Evolutionary conservation across 257 asterid genomes (phyloP).

Genomic region (Coffea canephora): DNA sequence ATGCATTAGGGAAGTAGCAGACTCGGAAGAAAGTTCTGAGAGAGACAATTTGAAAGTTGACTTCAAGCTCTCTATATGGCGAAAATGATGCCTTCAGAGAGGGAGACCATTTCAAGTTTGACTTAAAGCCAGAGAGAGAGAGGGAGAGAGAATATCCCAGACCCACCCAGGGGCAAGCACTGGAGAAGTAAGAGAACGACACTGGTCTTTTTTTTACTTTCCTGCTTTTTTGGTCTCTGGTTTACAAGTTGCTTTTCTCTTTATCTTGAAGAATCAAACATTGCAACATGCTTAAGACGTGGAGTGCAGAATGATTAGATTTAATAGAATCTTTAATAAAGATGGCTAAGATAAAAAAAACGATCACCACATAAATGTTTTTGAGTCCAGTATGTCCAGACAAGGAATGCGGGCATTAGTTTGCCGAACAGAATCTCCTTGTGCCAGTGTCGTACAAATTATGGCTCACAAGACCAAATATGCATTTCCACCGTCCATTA

Average conservation of each 20-base stretch:
- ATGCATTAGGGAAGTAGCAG: background rate
- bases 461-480: background rate
- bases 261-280: background rate
- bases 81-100: background rate
- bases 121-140: too few species aligned
- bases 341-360: background rate
- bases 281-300: background rate
- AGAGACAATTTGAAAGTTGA: too few species aligned
- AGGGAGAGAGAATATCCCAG: background rate
- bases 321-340: background rate
- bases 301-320: background rate
- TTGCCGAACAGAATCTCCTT: conserved; percentile 4
- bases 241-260: background rate
- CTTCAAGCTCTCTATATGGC: too few species aligned
- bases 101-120: too few species aligned
- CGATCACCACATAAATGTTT: background rate
- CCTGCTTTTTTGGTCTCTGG: background rate
- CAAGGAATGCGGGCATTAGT: background rate
- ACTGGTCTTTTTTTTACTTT: background rate
- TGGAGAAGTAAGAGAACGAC: background rate
- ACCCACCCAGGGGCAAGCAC: background rate
- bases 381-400: conserved; percentile 12
- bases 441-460: background rate
- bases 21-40: too few species aligned
- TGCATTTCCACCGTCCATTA: background rate